These are phyloP conservation scores for Colletotrichum tropicale DNA, from an alignment of 2,329 filamentous ascomycete species.

Conservation along the genomic window DNA sequence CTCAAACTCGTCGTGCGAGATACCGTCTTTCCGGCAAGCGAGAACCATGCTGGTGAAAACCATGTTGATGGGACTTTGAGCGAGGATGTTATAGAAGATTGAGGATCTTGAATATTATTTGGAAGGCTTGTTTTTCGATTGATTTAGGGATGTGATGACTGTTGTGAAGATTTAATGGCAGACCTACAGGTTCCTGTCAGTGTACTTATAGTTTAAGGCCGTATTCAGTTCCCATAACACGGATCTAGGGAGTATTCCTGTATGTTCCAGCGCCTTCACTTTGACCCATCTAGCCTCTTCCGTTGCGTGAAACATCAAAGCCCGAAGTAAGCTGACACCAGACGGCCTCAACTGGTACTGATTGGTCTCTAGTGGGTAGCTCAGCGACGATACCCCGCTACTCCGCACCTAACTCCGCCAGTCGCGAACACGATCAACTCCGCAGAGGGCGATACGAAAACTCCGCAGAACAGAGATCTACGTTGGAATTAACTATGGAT, in stretches of 20 bases:
- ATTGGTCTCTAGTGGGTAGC: neutral
- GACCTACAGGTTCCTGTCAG: neutral
- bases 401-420: neutral
- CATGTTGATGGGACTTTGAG: neutral
- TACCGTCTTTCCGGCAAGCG: neutral
- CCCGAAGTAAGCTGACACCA: neutral
- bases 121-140: neutral
- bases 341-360: neutral
- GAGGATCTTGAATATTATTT: neutral
- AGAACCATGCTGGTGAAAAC: constrained; percentile 3
- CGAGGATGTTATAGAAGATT: no score
- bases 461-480: neutral
- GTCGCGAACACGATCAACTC: neutral
- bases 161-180: no score
- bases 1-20: constrained; percentile 8
- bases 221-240: neutral
- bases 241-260: neutral
- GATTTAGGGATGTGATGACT: neutral
- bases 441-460: neutral
- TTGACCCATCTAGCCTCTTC: neutral
- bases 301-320: neutral
- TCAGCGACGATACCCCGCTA: neutral
- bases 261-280: neutral
- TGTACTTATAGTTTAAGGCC: neutral
- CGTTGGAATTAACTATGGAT: neutral